Evolutionary conservation across 208 protist species (phyloP).

Genomic region (Leptomonas pyrrhocoris): DNA sequence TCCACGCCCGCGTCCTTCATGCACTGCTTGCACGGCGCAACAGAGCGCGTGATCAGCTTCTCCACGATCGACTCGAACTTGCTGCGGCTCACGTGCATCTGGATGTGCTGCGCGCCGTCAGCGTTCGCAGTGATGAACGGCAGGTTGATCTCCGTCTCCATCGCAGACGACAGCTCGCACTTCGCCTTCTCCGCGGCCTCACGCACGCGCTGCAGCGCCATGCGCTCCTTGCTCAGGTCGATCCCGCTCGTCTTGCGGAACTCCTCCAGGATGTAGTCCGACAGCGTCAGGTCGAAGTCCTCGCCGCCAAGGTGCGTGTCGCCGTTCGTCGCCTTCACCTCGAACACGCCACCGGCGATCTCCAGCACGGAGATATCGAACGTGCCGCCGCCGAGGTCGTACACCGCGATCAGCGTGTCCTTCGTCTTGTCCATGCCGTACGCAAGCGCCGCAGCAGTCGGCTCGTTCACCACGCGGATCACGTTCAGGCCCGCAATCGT

Average conservation of each 20-base stretch:
- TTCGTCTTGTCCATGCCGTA: conserved; percentile 95
- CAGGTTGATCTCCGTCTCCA: conserved; percentile 94
- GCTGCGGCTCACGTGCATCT: conserved; percentile 84
- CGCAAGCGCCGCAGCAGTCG: conserved; percentile 95
- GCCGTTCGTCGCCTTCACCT: conserved; percentile 97
- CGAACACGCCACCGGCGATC: conserved; percentile 96
- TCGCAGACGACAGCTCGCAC: conserved; percentile 94
- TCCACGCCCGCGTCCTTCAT: conserved; percentile 90
- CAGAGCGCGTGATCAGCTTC: conserved; percentile 77
- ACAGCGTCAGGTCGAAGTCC: conserved; percentile 97
- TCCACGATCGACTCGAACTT: conserved; percentile 92
- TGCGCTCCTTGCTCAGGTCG: conserved; percentile 93
- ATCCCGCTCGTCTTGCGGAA: conserved; percentile 95
- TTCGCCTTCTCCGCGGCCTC: conserved; percentile 98
- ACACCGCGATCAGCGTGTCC: conserved; percentile 73
- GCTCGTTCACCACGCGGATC: conserved; percentile 98
- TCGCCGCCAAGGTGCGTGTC: conserved; percentile 99
- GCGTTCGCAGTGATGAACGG: conserved; percentile 96
- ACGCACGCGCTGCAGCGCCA: conserved; percentile 96
- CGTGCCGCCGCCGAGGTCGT: conserved; percentile 92
- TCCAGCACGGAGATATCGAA: conserved; percentile 98
- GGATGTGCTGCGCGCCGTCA: conserved; percentile 85
- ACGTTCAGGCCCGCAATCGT: conserved; percentile 95
- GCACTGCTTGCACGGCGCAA: conserved; percentile 71
- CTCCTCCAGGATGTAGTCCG: conserved; percentile 88